Evolutionary conservation across 2,329 filamentous ascomycete genomes (phyloP), one percentile per base, ranked within the genome.

Genomic region (Fusarium sp.): DNA sequence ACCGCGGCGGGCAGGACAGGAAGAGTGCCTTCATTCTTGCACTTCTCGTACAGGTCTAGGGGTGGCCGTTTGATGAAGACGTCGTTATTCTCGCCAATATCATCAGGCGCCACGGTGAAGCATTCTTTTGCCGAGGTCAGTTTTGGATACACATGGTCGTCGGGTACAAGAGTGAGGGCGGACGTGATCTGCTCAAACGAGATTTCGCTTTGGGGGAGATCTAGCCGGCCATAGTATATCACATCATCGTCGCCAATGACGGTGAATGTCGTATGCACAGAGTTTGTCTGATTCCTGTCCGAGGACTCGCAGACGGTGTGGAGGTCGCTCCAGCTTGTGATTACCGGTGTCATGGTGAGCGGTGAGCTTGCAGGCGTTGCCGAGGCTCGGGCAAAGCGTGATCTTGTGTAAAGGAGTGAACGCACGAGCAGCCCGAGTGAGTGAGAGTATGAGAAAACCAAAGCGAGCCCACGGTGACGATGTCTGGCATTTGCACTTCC

Each of bases 231-330:
- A 41, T 23, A 28, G 30, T 53, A 53, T 31, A 31, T 37, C 15
- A 53, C 51, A 28, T 53, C 51, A 30, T 53, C 51, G 13, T 41
- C 27, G 36, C 41, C 51, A 28, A 53, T 53, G 51, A 18, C 27
- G n/a, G 51, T 41, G 13, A 53, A 53, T 31, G 51, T 41, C 2
- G 51, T 53, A 18, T 53, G 30, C 15, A 41, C 8, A 41, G n/a
- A 41, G 51, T 53, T 37, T 18, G 23, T 41, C 6, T 53, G 37
- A 41, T 41, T n/a, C 37, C 41, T 53, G 51, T n/a, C n/a, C 27
- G 28, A 53, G 51, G 51, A 30, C 37, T 53, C 51, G 36, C 8
- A 28, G 36, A 53, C 23, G 15, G 36, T 40, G 27, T 53, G 51
- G 2, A 53, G 51, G 27, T 53, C 51, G 10, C 23, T 41, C 51